Base-by-base conservation (phyloP, 768 basidiomycete species). In the Coprinellus micaceus region DNA sequence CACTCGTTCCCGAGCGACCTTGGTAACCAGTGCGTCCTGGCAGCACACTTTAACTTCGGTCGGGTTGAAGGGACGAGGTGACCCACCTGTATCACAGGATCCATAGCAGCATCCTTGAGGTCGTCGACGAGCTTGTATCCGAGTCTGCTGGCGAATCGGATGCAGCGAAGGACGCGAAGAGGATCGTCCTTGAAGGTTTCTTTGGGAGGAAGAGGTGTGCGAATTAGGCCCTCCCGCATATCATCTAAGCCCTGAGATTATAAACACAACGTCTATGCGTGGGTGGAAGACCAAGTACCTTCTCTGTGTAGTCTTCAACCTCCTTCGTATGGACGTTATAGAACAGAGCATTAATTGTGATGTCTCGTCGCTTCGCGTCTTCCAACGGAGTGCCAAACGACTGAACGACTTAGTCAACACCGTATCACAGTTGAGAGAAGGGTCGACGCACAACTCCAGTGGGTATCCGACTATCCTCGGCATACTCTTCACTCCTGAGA, bases 111-210 rank as follows among this genome's bases (percentile, higher is more conserved):
- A 13, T 80, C 76, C 49, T 76, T 72, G 21, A 97, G 73, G 49
- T 88, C 88, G 0, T 77, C 72, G 17, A 89, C 88, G 52, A 98
- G 77, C 12, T 77, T 74, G 63, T 95, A 96, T 22, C 90, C 90
- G 67, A 92, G 93, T 41, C 96, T 80, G 64, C 91, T 91, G 0
- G 96, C 89, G 69, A 99, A 99, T 55, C 97, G 77, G 22, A 98
- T 71, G 60, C 92, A 94, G 36, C 97, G 82, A 22, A 98, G 69
- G n/a, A 98, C 84, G 13, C 97, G 85, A 12, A 99, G 73, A 5
- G 97, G 97, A 70, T 99, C 97, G 63, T 99, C 97, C 24, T 82
- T 71, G 65, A 98, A 98, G 2, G 97, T 99, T 67, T 94, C 83
- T 61, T 74, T 68, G 1, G 97, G 93, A 3, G 91, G 78, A 21